phyloP scores from a whole-genome alignment of 129 eudicot genomes.

The Arctium minus region DNA sequence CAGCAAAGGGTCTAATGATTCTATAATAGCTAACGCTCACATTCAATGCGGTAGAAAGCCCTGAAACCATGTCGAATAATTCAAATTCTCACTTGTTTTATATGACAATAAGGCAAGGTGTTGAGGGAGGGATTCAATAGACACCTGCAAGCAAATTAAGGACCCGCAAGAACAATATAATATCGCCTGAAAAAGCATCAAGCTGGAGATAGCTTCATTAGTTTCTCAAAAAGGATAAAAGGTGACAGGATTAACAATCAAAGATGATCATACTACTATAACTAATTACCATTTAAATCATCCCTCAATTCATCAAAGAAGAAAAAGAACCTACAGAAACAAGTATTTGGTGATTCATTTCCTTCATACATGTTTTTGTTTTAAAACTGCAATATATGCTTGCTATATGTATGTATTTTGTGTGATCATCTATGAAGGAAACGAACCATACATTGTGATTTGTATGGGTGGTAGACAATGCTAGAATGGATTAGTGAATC shows the following conservation, averaged over 20 bases:
- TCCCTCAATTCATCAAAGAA: not conserved
- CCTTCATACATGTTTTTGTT: too few species aligned
- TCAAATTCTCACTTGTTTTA: not conserved
- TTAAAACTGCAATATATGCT: too few species aligned
- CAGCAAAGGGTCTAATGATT: slow-evolving; percentile 95
- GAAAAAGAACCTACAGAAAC: not conserved
- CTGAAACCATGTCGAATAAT: slow-evolving; percentile 40
- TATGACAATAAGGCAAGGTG: slow-evolving; percentile 1
- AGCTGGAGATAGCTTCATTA: slow-evolving; percentile 54
- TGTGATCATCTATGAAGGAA: too few species aligned
- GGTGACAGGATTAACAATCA: not conserved
- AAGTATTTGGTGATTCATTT: too few species aligned
- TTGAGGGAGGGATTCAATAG: slow-evolving; percentile 15
- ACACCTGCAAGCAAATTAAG: slow-evolving; percentile 91
- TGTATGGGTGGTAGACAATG: too few species aligned
- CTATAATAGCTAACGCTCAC: slow-evolving; percentile 65
- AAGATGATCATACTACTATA: not conserved
- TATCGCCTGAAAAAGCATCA: slow-evolving; percentile 97
- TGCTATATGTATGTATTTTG: too few species aligned
- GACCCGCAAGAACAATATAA: slow-evolving; percentile 75
- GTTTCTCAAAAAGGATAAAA: slow-evolving; percentile 22
- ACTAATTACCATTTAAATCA: not conserved
- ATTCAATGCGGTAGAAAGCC: slow-evolving; percentile 83
- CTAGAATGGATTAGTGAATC: too few species aligned
- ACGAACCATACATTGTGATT: too few species aligned